Conservation (phyloP, 1,139 yeast genomes). For the Candida gigantensis region DNA sequence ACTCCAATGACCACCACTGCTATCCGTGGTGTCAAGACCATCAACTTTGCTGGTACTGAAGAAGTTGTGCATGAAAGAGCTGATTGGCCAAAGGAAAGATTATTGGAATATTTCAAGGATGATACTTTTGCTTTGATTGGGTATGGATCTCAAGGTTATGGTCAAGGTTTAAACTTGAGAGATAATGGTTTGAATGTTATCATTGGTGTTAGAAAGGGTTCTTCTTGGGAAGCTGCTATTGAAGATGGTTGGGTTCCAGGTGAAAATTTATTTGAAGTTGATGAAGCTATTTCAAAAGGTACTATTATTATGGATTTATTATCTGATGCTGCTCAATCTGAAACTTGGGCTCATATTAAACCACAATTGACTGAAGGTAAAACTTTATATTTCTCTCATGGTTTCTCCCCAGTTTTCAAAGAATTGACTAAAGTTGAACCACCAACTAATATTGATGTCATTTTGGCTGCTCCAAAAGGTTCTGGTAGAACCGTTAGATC, state of each 20-base stretch:
- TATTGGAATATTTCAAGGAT: conserved; percentile 93
- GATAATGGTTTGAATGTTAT: conserved; percentile 98
- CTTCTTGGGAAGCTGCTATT: conserved; percentile 98
- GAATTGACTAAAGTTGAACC: conserved; percentile 95
- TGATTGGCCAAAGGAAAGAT: conserved; percentile 99
- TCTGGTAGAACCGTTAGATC: conserved; percentile 99
- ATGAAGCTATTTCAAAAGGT: conserved; percentile 90
- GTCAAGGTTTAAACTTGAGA: conserved; percentile 98
- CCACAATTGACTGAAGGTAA: conserved; percentile 95
- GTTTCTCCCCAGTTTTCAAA: conserved; percentile 99
- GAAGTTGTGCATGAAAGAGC: conserved; percentile 97
- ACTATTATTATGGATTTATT: conserved; percentile 95
- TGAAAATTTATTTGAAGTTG: conserved; percentile 92
- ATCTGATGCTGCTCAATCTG: conserved; percentile 99
- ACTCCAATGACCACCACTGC: conserved; percentile 37
- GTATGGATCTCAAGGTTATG: conserved; percentile 99
- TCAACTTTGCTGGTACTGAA: conserved; percentile 94
- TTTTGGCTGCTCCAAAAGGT: conserved; percentile 99
- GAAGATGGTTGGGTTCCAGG: conserved; percentile 99
- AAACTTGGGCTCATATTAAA: conserved; percentile 86
- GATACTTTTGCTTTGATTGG: conserved; percentile 97
- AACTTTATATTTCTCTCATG: conserved; percentile 98
- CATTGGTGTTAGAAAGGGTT: conserved; percentile 99
- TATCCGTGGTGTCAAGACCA: conserved; percentile 89
- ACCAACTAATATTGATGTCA: conserved; percentile 93